Conservation (phyloP, 2,329 filamentous ascomycete genomes). For the Cercospora berteroae region DNA sequence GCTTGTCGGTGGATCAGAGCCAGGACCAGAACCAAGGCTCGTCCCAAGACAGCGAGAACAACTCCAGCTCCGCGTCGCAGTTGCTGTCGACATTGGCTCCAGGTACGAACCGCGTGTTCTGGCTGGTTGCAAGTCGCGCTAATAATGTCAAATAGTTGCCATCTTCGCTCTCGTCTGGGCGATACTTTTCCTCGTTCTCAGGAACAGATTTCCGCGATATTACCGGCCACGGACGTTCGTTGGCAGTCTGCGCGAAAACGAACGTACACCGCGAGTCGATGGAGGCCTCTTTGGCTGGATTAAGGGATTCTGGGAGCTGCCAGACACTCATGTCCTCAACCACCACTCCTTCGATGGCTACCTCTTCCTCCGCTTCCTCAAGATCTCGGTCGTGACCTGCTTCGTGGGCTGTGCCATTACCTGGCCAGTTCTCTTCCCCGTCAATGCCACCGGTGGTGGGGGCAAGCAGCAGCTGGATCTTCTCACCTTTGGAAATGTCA, state of each 20-base stretch:
- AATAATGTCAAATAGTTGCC: slow-evolving; percentile 25
- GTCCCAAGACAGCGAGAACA: slow-evolving; percentile 12
- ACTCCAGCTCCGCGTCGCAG: slow-evolving; percentile 34
- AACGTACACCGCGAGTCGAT: slow-evolving; percentile 42
- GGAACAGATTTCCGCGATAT: slow-evolving; percentile 45
- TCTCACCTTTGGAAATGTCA: slow-evolving; percentile 60
- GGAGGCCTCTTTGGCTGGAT: slow-evolving; percentile 44
- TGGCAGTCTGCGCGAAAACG: slow-evolving; percentile 42
- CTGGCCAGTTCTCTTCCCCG: slow-evolving; percentile 83
- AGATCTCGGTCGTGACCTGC: slow-evolving; percentile 73
- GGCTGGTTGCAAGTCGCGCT: neutral
- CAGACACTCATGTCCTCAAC: slow-evolving; percentile 78
- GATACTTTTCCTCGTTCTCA: slow-evolving; percentile 43
- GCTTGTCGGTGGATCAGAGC: slow-evolving; percentile 16
- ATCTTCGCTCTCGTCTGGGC: slow-evolving; percentile 38
- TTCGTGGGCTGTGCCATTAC: slow-evolving; percentile 80
- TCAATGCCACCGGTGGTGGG: slow-evolving; percentile 80
- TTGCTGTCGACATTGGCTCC: slow-evolving; percentile 38
- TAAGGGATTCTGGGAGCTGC: slow-evolving; percentile 51
- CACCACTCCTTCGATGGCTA: slow-evolving; percentile 92
- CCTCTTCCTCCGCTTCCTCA: slow-evolving; percentile 83
- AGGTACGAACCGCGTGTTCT: slow-evolving; percentile 7
- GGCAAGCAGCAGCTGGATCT: slow-evolving; percentile 67
- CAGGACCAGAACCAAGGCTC: slow-evolving; percentile 33
- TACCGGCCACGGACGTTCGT: slow-evolving; percentile 48